Conservation (phyloP, 192 early-diverging fungal species). For the Entophlyctis luteolus region DNA sequence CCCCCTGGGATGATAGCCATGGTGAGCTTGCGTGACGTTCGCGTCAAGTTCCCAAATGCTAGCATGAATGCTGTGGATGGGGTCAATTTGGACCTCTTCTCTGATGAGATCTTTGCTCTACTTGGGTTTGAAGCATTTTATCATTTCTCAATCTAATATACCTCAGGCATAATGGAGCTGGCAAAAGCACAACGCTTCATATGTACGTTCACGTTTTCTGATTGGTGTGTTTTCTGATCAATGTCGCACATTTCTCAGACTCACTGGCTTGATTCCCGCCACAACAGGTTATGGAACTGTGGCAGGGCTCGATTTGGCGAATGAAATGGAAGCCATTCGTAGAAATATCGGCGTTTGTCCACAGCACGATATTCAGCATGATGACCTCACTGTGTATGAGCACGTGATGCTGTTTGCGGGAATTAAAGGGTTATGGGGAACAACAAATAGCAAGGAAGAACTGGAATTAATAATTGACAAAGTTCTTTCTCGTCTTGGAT, state of each 20-base stretch:
- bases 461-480: conserved; percentile 42
- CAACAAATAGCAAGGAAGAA: conserved; percentile 33
- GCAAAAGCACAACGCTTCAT: conserved; percentile 18
- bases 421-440: conserved; percentile 55
- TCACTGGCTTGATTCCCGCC: conserved; percentile 58
- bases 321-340: conserved; percentile 52
- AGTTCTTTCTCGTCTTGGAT: conserved; percentile 33
- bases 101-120: conserved; percentile 51
- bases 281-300: conserved; percentile 55
- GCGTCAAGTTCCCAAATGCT: conserved; percentile 26
- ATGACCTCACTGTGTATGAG: conserved; percentile 61
- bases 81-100: conserved; percentile 48
- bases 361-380: conserved; percentile 65
- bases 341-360: conserved; percentile 69
- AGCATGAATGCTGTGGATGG: conserved; percentile 43
- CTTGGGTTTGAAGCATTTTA: neutral
- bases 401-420: conserved; percentile 59
- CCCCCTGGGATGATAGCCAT: conserved; percentile 36
- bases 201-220: conserved; percentile 6
- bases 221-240: neutral
- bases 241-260: conserved; percentile 33
- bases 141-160: neutral
- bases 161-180: neutral
- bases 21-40: conserved; percentile 49
- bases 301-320: conserved; percentile 50